Base-by-base conservation (phyloP, 1,284 basidiomycete genomes). In the Trichosporon coremiiforme region DNA sequence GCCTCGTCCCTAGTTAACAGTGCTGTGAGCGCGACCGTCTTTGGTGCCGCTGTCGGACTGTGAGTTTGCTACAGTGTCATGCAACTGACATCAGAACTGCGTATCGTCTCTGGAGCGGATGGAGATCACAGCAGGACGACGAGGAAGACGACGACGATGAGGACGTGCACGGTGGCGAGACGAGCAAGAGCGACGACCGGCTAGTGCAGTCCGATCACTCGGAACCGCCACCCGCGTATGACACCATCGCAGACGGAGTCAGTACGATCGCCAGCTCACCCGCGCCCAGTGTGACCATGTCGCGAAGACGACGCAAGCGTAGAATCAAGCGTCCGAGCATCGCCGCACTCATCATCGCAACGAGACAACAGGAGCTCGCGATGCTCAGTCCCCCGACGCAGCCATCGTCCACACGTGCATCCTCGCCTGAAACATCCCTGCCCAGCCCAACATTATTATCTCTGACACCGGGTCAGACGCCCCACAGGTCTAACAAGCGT, bases 41-140 rank as follows among this genome's bases (percentile, higher is more conserved):
- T 77, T 53, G 71, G 76, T 1, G 78, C 76, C 7, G 78, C 78
- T 0, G 69, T 79, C 2, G 77, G 78, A 50, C 68, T 79, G 78
- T 79, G 68, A 74, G 78, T 71, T n/a, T n/a, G n/a, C n/a, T n/a
- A n/a, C 4, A 29, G n/a, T 29, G 20, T 25, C 31, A 17, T 12
- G 4, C 15, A 1, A 50, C 70, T 71, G 38, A 71, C 68, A 57
- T 6, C 66, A 77, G 76, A 5, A 77, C 77, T 10, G 76, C 77
- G 5, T 76, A 77, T 53, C 69, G 75, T 12, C 47, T 77, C 4
- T 73, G 74, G 69, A 68, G 71, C 17, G 68, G 69, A 15, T 65
- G 65, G 67, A 22, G 64, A 47, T 63, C 62, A 63, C 20, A 45
- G 25, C 31, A 68, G 17, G 29, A 65, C 22, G 31, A 47, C 36